Evolutionary conservation across 1,284 basidiomycete species (phyloP).

Genomic region (Boletus sp.): DNA sequence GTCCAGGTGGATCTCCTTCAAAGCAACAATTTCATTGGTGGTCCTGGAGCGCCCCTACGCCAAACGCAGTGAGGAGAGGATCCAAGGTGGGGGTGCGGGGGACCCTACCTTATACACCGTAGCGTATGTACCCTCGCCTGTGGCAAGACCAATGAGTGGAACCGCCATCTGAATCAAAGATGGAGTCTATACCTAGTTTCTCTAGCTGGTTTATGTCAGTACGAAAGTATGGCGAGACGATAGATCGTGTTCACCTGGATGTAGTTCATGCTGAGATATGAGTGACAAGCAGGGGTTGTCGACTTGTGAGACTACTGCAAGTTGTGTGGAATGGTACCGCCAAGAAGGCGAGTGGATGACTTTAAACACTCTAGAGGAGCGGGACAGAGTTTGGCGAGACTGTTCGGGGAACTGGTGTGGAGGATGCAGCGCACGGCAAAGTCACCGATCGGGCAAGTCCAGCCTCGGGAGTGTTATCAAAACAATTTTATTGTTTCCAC

Average conservation of each 20-base stretch:
- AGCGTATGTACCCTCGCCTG: constrained; percentile 85
- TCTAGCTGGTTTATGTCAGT: constrained; percentile 29
- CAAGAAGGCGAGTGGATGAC: neutral
- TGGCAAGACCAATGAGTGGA: constrained; percentile 7
- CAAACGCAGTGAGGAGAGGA: constrained; percentile 8
- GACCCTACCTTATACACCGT: constrained; percentile 83
- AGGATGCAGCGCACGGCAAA: neutral
- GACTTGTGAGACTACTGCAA: constrained; percentile 1
- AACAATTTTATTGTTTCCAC: neutral
- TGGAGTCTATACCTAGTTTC: constrained; percentile 29
- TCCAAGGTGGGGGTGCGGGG: neutral
- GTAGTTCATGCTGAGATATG: constrained; percentile 30
- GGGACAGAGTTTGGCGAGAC: neutral
- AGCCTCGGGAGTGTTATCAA: neutral
- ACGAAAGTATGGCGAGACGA: neutral
- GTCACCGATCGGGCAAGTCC: constrained; percentile 20
- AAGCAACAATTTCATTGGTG: constrained; percentile 86
- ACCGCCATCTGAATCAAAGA: neutral
- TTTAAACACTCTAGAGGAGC: neutral
- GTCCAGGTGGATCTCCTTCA: constrained; percentile 95
- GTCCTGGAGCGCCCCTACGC: constrained; percentile 77
- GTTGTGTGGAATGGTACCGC: constrained; percentile 6
- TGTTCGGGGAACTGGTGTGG: neutral
- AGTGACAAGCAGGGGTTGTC: neutral
- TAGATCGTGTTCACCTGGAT: constrained; percentile 26